phyloP scores from a whole-genome alignment of 2,329 filamentous ascomycete genomes.

The Fusarium oligoseptatum region DNA sequence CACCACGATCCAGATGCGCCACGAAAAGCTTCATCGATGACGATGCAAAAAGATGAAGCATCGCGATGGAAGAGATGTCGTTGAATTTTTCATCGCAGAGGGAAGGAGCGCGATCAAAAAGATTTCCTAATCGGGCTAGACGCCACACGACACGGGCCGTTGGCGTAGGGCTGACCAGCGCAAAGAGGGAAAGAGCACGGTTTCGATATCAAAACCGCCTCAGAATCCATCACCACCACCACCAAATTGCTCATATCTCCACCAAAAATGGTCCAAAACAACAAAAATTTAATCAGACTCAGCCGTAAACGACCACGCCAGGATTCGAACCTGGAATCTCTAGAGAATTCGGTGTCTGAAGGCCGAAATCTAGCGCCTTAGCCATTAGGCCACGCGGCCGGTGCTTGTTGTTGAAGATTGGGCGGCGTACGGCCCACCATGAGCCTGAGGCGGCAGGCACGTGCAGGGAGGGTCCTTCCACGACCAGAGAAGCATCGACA shows the following conservation, averaged over 20 bases:
- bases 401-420: slow-evolving; percentile 1
- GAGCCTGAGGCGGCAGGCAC: neutral
- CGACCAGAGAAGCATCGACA: neutral
- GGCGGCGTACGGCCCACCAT: neutral
- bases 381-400: slow-evolving; percentile 54
- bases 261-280: neutral
- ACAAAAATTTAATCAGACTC: neutral
- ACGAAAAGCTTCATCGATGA: neutral
- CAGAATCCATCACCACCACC: neutral
- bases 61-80: neutral
- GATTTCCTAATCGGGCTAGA: neutral
- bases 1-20: neutral
- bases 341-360: slow-evolving; percentile 42
- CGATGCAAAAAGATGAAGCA: neutral
- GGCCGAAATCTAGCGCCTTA: slow-evolving; percentile 55
- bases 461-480: neutral
- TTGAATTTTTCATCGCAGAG: neutral
- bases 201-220: neutral
- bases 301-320: slow-evolving; percentile 48
- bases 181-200: neutral
- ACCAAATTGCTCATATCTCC: neutral
- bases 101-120: neutral
- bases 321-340: slow-evolving; percentile 55
- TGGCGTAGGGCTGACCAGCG: neutral
- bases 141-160: neutral